Evolutionary conservation across 1,284 basidiomycete genomes (phyloP).

Genomic region (Pseudozyma sp.): DNA sequence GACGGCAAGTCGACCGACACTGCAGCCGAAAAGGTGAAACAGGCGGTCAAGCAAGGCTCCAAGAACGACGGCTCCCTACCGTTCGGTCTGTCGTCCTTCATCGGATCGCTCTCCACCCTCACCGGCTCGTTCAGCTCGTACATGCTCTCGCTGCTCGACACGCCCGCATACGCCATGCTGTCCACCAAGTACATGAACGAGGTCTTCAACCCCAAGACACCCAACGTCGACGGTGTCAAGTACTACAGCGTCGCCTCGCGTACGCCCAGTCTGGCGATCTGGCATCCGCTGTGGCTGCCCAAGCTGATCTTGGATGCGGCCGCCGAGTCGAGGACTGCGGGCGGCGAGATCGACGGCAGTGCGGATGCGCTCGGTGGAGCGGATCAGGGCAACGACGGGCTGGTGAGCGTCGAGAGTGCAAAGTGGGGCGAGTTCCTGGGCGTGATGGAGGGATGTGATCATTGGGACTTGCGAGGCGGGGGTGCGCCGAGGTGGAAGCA

Average conservation of each 20-base stretch:
- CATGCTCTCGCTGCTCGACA: constrained; percentile 91
- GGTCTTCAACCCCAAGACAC: constrained; percentile 91
- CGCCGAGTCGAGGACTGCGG: constrained; percentile 68
- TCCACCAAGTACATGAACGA: constrained; percentile 86
- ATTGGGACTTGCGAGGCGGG: constrained; percentile 93
- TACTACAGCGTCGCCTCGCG: constrained; percentile 93
- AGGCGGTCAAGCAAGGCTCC: constrained; percentile 31
- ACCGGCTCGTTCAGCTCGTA: constrained; percentile 86
- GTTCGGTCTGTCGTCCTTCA: constrained; percentile 46
- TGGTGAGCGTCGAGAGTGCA: constrained; percentile 79
- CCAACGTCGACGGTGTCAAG: constrained; percentile 82
- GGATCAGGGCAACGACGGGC: constrained; percentile 91
- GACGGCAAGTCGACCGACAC: background rate
- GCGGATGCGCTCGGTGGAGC: constrained; percentile 68
- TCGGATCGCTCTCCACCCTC: constrained; percentile 70
- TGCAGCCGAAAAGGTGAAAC: constrained; percentile 29
- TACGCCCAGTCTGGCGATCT: constrained; percentile 78
- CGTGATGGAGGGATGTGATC: constrained; percentile 88
- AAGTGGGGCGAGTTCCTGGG: constrained; percentile 76
- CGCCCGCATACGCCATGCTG: constrained; percentile 95
- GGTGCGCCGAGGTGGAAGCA: constrained; percentile 69
- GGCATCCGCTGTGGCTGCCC: constrained; percentile 96
- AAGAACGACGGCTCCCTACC: constrained; percentile 35
- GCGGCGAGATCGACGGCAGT: constrained; percentile 62
- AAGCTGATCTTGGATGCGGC: constrained; percentile 87